These are phyloP conservation scores for Eremochloa ophiuroides DNA, from an alignment of 176 grass and related monocot species.

Conservation along the genomic window DNA sequence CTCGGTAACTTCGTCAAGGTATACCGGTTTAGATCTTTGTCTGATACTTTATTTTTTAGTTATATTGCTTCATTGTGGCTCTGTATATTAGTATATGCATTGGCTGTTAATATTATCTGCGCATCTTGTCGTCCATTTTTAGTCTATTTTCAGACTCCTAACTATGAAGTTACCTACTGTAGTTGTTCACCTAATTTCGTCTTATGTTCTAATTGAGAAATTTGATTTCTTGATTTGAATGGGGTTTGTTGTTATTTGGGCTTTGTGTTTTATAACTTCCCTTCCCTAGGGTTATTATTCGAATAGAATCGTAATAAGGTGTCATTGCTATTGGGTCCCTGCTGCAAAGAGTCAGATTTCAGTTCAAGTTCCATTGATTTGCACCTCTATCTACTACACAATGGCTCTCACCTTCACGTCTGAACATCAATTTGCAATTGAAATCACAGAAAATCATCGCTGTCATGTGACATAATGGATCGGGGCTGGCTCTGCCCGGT, in stretches of 20 bases:
- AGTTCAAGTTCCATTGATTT: background rate
- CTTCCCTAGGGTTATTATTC: no score
- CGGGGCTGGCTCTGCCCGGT: background rate
- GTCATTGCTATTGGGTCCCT: background rate
- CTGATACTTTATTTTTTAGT: no score
- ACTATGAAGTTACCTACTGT: background rate
- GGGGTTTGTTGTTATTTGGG: background rate
- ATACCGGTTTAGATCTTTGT: background rate
- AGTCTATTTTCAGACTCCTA: background rate
- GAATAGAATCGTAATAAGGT: background rate
- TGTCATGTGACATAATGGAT: background rate
- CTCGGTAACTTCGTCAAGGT: conserved; percentile 94
- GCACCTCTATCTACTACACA: no score
- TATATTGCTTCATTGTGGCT: no score
- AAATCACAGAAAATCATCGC: background rate
- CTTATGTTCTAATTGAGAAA: background rate
- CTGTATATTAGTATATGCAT: no score
- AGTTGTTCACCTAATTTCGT: background rate
- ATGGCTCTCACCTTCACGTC: background rate
- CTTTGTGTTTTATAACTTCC: background rate
- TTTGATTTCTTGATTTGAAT: background rate
- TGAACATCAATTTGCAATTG: background rate
- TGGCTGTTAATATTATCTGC: background rate
- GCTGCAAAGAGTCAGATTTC: background rate
- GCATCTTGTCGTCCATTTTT: background rate